Evolutionary conservation across 2,329 filamentous ascomycete species (phyloP).

Genomic region (Clarireedia sp.): DNA sequence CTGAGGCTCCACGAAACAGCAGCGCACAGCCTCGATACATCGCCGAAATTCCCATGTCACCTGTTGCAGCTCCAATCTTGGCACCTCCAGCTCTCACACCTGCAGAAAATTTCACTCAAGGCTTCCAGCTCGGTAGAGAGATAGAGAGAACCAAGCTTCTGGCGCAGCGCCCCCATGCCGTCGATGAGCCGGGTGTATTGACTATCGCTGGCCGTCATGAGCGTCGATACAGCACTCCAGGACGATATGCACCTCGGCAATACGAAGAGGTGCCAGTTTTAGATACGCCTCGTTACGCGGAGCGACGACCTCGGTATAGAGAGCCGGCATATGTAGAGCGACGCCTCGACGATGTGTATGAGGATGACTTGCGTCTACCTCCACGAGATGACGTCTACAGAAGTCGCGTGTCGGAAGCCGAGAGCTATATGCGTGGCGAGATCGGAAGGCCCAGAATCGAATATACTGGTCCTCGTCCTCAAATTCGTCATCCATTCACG

Average conservation of each 20-base stretch:
- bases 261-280: slow-evolving; percentile 7
- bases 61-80: slow-evolving; percentile 13
- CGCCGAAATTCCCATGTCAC: slow-evolving; percentile 10
- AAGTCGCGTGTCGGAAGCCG: not conserved
- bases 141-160: slow-evolving; percentile 12
- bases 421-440: not conserved
- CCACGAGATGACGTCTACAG: slow-evolving; percentile 5
- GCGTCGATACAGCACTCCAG: not conserved
- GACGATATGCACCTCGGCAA: slow-evolving; percentile 1
- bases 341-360: not conserved
- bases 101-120: slow-evolving; percentile 17
- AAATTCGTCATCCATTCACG: slow-evolving; percentile 3
- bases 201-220: slow-evolving; percentile 1
- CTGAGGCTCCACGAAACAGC: not conserved
- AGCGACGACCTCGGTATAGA: slow-evolving; percentile 7
- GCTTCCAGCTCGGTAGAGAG: slow-evolving; percentile 22
- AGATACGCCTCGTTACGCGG: slow-evolving; percentile 4
- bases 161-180: slow-evolving; percentile 6
- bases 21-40: slow-evolving; percentile 10
- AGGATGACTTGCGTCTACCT: not conserved
- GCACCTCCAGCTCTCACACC: slow-evolving; percentile 11
- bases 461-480: slow-evolving; percentile 8
- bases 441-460: not conserved
- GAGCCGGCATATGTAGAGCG: not conserved
- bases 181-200: slow-evolving; percentile 6